Evolutionary conservation across 495 filamentous ascomycete genomes (phyloP).

Genomic region (Daldinia caldariorum): DNA sequence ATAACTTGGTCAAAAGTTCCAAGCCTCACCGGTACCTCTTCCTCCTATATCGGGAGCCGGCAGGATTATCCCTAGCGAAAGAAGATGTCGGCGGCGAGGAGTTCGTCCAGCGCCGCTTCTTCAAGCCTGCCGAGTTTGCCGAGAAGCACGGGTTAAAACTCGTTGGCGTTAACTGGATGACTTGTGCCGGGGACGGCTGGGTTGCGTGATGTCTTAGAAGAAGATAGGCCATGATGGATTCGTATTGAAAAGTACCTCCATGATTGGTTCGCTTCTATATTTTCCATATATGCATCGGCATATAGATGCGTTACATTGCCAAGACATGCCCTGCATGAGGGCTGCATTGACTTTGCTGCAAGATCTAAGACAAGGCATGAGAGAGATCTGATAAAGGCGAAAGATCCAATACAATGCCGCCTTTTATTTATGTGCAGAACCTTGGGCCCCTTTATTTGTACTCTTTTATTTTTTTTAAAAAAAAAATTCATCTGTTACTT

Average conservation of each 20-base stretch:
- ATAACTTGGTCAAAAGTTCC: conserved; percentile 31
- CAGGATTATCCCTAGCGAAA: conserved; percentile 21
- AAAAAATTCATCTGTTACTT: too few species aligned
- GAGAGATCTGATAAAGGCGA: conserved; percentile 12
- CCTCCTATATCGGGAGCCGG: conserved; percentile 42
- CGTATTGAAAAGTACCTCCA: neutral
- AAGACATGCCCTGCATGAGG: conserved; percentile 35
- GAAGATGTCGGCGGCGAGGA: conserved; percentile 46
- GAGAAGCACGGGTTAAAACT: conserved; percentile 39
- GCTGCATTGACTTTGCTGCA: conserved; percentile 26
- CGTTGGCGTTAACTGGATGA: conserved; percentile 46
- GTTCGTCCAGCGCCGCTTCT: conserved; percentile 43
- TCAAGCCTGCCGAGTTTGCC: conserved; percentile 38
- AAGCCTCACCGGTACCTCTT: conserved; percentile 47
- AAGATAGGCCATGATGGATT: neutral
- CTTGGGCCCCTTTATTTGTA: neutral
- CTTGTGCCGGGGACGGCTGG: conserved; percentile 45
- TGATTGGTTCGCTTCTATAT: conserved; percentile 21
- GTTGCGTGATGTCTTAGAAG: conserved; percentile 9
- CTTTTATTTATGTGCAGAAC: neutral
- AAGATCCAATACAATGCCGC: neutral
- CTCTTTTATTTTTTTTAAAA: neutral
- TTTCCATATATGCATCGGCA: neutral
- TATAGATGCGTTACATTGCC: conserved; percentile 13
- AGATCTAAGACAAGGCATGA: conserved; percentile 20